These are phyloP conservation scores for Candida michaelii DNA, from an alignment of 805 yeast genomes.

Conservation along the genomic window DNA sequence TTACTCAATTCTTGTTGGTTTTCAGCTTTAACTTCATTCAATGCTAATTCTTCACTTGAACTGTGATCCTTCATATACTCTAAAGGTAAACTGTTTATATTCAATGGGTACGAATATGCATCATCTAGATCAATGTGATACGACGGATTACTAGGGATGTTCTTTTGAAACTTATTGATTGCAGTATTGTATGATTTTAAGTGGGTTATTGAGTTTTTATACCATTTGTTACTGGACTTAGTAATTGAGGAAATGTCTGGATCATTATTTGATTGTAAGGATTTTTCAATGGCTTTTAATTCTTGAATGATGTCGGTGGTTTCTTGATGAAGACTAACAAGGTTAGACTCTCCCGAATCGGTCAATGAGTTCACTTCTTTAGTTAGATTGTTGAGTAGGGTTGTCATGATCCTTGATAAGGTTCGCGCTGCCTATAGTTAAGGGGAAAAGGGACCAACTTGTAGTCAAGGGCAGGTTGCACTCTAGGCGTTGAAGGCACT, in stretches of 20 bases:
- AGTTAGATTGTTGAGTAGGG: conserved; percentile 2
- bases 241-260: neutral
- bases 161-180: conserved; percentile 34
- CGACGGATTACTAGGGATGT: conserved; percentile 26
- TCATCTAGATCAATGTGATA: conserved; percentile 36
- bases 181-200: conserved; percentile 38
- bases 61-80: conserved; percentile 7
- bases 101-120: conserved; percentile 41
- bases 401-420: conserved; percentile 4
- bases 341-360: conserved; percentile 21
- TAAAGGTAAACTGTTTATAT: conserved; percentile 28
- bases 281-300: conserved; percentile 14
- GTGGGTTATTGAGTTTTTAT: conserved; percentile 30
- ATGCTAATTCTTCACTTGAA: conserved; percentile 9
- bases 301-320: conserved; percentile 24
- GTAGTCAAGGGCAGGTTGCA: no score
- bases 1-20: conserved; percentile 34
- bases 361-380: conserved; percentile 1
- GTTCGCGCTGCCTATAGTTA: no score
- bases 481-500: no score
- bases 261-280: conserved; percentile 4
- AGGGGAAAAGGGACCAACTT: no score
- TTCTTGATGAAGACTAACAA: conserved; percentile 20
- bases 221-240: conserved; percentile 24
- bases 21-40: conserved; percentile 18